Evolutionary conservation across 352 stramenopile species (phyloP), one percentile per base, ranked within the genome.

Genomic region (Globisporangium perplexum): DNA sequence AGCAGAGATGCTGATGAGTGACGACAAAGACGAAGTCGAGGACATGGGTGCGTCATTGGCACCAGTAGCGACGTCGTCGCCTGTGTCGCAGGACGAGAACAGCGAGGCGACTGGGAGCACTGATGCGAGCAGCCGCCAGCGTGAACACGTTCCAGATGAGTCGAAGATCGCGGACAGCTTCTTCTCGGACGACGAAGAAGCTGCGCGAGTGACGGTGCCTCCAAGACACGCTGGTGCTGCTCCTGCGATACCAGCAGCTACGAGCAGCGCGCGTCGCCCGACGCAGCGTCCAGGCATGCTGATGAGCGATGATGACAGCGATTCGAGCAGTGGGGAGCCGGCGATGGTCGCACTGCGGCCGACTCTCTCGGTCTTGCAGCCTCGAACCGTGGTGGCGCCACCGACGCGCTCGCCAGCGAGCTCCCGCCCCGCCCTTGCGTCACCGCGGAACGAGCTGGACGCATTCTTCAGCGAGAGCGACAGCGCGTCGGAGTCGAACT

Each of bases 391-490:
- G 2, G 41, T 28, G 20, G 8, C 4, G 20, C 11, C 41, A 18
- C 15, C 28, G 28, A 2, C 46, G n/a, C 24, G 18, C 3, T 24
- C 46, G 17, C 15, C 26, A 18, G 28, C 7, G 20, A 12, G n/a
- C n/a, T 15, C 41, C 20, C 46, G 28, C 17, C 45, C 20, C 18
- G 20, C 33, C 17, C 35, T 30, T 30, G 30, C 36, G 12, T 53
- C 52, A 14, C 36, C 51, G 11, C 38, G 44, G 7, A 77, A 80
- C 47, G 70, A 79, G 11, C 62, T 89, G 4, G 78, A 86, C 33
- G 68, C 57, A 4, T 89, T 89, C 60, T 64, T 89, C 35, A 86
- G 80, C 35, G 74, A 83, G 56, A 84, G 70, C 38, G 72, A 73
- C 7, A 92, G 78, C 28, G 78, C 85, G 24, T 71, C 59, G 0